Base-by-base conservation (phyloP, 768 basidiomycete genomes). In the Artomyces pyxidatus region DNA sequence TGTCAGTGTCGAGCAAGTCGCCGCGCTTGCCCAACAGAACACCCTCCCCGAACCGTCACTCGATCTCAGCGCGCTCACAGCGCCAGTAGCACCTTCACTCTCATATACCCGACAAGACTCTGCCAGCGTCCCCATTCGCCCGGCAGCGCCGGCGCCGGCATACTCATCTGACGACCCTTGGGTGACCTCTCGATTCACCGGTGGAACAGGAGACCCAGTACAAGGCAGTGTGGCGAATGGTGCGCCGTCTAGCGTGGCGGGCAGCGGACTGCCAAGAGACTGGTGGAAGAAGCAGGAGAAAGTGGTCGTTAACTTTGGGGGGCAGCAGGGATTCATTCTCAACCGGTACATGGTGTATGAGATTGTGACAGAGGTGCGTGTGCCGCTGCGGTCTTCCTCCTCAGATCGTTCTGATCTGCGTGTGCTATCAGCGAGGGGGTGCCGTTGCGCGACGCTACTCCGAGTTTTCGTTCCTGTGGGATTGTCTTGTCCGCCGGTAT, bases 391-490 rank as follows among this genome's bases (percentile, higher is more conserved):
- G n/a, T 27, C 12, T 12, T 29, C 32, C 52, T 55, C 16, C 59
- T 26, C 45, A 43, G 21, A 27, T 25, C 45, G 27, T 48, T 35
- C 38, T 41, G 51, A 22, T 28, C 25, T 35, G 39, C 19, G 35
- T 16, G 38, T 25, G 14, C 12, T 1, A 27, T 21, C 25, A 90
- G 76, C 74, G 81, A 43, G 80, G 78, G 4, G 69, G 75, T 11
- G 71, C 88, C 12, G 88, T 97, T 19, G 73, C 81, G 25, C 73
- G 95, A 46, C 78, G 96, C 49, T 99, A 97, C 64, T 91, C 88
- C 6, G 96, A 99, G 63, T 99, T 98, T 63, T 77, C 76, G 9
- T 93, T 86, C 65, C 71, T 98, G 23, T 87, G 89, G 80, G 93
- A 97, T 54, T 85, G 82, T 54, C 72, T 99, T 38, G 65, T 79